These are phyloP conservation scores for Asparagopsis taxiformis DNA, from an alignment of 31 red algal species.

Conservation along the genomic window DNA sequence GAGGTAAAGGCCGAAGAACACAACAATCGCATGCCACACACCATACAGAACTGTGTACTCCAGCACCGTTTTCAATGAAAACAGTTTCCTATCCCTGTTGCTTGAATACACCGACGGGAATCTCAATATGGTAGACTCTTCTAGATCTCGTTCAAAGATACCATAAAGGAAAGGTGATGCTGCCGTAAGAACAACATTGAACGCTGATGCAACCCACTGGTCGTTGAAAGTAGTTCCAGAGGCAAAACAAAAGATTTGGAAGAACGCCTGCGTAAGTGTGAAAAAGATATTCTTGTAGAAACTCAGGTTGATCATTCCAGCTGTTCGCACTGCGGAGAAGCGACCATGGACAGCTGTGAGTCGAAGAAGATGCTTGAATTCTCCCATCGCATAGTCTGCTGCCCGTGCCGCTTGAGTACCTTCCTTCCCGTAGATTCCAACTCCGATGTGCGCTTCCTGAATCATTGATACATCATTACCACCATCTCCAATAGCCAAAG, in stretches of 20 bases:
- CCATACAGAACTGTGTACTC: slow-evolving; percentile 77
- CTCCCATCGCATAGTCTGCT: slow-evolving; percentile 80
- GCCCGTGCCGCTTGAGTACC: slow-evolving; percentile 84
- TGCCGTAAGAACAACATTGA: slow-evolving; percentile 88
- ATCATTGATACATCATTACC: slow-evolving; percentile 95
- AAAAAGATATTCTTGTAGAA: slow-evolving; percentile 98
- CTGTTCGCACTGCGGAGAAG: slow-evolving; percentile 73
- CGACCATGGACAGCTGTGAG: slow-evolving; percentile 76
- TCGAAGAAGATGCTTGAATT: slow-evolving; percentile 79
- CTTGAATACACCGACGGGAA: slow-evolving; percentile 74
- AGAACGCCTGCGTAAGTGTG: slow-evolving; percentile 75
- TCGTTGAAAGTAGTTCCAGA: slow-evolving; percentile 78
- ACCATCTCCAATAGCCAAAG: slow-evolving; percentile 88
- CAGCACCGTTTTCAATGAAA: slow-evolving; percentile 54
- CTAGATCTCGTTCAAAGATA: slow-evolving; percentile 84
- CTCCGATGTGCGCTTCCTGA: slow-evolving; percentile 89
- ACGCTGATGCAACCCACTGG: slow-evolving; percentile 77
- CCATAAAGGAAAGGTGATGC: slow-evolving; percentile 82
- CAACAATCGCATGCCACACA: slow-evolving; percentile 77
- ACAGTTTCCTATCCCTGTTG: slow-evolving; percentile 67
- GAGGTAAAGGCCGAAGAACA: slow-evolving; percentile 68
- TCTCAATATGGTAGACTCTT: slow-evolving; percentile 54
- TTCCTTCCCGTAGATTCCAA: slow-evolving; percentile 90
- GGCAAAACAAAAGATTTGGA: slow-evolving; percentile 74
- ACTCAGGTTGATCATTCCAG: slow-evolving; percentile 81